phyloP scores from a whole-genome alignment of 139 green algal genomes.

The Eudorina sp. region DNA sequence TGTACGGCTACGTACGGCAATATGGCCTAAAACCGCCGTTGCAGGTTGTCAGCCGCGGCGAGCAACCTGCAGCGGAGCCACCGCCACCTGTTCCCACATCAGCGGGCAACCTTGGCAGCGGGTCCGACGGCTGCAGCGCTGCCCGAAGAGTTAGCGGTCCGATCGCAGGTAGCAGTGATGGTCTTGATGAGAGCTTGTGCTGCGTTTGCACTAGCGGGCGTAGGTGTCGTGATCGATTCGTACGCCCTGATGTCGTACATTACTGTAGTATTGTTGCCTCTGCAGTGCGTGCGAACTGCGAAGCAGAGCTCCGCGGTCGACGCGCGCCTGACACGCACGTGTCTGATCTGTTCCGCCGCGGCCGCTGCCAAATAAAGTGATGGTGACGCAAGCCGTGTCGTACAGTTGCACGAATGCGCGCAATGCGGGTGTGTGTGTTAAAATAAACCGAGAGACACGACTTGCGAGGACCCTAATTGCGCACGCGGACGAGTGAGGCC shows the following conservation, averaged over 20 bases:
- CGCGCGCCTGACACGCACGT: background rate
- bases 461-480: too few species aligned
- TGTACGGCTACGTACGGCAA: too few species aligned
- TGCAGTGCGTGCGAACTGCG: slow-evolving; percentile 30
- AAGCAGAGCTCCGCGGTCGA: background rate
- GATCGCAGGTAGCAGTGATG: background rate
- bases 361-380: background rate
- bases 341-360: background rate
- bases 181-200: slow-evolving; percentile 18
- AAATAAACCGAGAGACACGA: too few species aligned
- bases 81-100: background rate
- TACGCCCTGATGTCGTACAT: slow-evolving; percentile 18
- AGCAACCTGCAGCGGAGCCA: too few species aligned
- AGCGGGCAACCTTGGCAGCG: too few species aligned
- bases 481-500: too few species aligned
- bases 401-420: too few species aligned
- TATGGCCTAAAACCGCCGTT: too few species aligned
- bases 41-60: too few species aligned
- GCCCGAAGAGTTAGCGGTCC: too few species aligned
- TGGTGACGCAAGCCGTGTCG: background rate
- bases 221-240: slow-evolving; percentile 26
- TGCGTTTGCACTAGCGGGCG: slow-evolving; percentile 17
- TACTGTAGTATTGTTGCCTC: too few species aligned
- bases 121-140: background rate
- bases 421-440: too few species aligned